A percentile compares a stretch with the other conserved stretches of the same genome.
These are phyloP conservation scores for Lentinula sp. DNA, from an alignment of 768 basidiomycete genomes.

Conservation along the genomic window DNA sequence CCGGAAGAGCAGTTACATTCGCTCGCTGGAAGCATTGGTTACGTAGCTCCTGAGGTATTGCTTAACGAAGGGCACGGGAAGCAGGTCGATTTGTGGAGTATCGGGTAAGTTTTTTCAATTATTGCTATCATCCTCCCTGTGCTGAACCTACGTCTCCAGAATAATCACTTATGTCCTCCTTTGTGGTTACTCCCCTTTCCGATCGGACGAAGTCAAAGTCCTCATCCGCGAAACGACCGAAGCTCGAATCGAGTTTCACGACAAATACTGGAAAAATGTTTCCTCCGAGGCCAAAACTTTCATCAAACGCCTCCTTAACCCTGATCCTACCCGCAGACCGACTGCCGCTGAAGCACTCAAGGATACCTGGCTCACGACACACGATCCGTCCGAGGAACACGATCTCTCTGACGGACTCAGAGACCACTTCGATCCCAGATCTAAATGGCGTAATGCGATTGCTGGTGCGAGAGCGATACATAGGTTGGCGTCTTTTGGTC, in stretches of 20 bases:
- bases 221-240: conserved; percentile 81
- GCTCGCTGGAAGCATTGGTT: conserved; percentile 79
- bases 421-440: conserved; percentile 75
- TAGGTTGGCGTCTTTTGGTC: conserved; percentile 25
- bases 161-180: conserved; percentile 93
- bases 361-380: conserved; percentile 75
- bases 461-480: conserved; percentile 36
- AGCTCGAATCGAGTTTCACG: conserved; percentile 87
- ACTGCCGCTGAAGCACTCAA: conserved; percentile 68
- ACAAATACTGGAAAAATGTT: conserved; percentile 91
- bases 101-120: conserved; percentile 52
- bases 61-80: conserved; percentile 82
- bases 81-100: conserved; percentile 91
- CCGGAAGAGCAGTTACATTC: conserved; percentile 66
- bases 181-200: conserved; percentile 94
- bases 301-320: conserved; percentile 62
- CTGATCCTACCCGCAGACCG: conserved; percentile 65
- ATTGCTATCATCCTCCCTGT: neutral
- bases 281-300: conserved; percentile 81
- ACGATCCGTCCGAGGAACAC: conserved; percentile 60
- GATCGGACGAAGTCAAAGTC: conserved; percentile 70
- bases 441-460: conserved; percentile 72
- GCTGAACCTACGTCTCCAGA: conserved; percentile 28
- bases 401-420: conserved; percentile 71
- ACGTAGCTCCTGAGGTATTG: conserved; percentile 88